Evolutionary conservation across 2,329 filamentous ascomycete genomes (phyloP).

Genomic region (Tympanopsis confertula): DNA sequence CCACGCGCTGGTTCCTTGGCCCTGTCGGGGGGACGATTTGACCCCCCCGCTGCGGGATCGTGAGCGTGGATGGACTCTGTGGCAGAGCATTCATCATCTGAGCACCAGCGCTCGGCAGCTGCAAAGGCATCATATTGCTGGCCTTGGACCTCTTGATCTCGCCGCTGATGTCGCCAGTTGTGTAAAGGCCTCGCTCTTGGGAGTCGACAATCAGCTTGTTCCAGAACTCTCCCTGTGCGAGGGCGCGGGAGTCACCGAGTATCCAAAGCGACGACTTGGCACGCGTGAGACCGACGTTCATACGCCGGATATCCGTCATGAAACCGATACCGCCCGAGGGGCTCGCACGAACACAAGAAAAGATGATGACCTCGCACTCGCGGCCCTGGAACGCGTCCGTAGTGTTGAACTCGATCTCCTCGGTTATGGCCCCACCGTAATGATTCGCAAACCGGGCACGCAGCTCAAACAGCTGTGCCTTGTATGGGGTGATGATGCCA

Average conservation of each 20-base stretch:
- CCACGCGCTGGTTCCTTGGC: too few species aligned
- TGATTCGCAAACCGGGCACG: constrained; percentile 60
- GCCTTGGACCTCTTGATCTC: too few species aligned
- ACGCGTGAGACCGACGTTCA: constrained; percentile 96
- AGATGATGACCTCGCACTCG: constrained; percentile 96
- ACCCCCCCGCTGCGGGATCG: too few species aligned
- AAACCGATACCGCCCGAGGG: constrained; percentile 94
- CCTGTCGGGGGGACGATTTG: too few species aligned
- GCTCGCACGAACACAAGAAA: constrained; percentile 93
- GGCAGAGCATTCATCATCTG: too few species aligned
- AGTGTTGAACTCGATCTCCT: constrained; percentile 90
- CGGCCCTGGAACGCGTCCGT: constrained; percentile 96
- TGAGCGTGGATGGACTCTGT: too few species aligned
- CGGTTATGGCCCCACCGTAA: constrained; percentile 66
- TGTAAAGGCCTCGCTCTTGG: constrained; percentile 62
- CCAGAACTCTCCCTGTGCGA: constrained; percentile 86
- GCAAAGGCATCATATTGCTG: too few species aligned
- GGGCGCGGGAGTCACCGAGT: constrained; percentile 76
- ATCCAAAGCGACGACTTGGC: constrained; percentile 96
- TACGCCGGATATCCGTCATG: constrained; percentile 93
- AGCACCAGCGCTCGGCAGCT: too few species aligned
- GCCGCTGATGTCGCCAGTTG: too few species aligned
- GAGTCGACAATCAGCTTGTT: constrained; percentile 75
- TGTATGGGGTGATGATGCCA: constrained; percentile 96
- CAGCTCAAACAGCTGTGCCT: constrained; percentile 76